Evolutionary conservation across 768 basidiomycete species (phyloP).

Genomic region (Termitomyces sp.): DNA sequence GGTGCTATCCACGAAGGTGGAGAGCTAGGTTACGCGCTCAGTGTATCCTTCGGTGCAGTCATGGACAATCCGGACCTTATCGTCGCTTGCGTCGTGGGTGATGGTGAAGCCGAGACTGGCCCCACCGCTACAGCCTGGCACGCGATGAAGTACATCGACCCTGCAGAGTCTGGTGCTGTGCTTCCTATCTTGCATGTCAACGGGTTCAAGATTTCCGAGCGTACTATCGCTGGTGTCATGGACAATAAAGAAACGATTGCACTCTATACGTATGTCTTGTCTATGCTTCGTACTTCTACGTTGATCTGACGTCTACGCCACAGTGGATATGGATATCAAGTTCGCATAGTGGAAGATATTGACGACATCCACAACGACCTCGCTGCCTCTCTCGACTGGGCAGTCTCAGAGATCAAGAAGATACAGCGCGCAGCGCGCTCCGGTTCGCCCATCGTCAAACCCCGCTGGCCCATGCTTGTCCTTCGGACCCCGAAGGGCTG

Average conservation of each 20-base stretch:
- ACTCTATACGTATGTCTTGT: conserved; percentile 57
- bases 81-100: conserved; percentile 77
- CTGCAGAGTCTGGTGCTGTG: conserved; percentile 83
- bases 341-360: conserved; percentile 70
- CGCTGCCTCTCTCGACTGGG: conserved; percentile 81
- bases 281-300: background rate
- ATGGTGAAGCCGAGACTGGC: conserved; percentile 82
- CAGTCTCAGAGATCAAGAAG: conserved; percentile 59
- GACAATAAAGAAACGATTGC: conserved; percentile 77
- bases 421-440: conserved; percentile 78
- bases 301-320: background rate
- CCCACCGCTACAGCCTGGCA: conserved; percentile 83
- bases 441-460: conserved; percentile 76
- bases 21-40: conserved; percentile 85
- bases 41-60: conserved; percentile 80
- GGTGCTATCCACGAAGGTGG: conserved; percentile 91
- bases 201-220: conserved; percentile 87
- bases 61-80: conserved; percentile 91
- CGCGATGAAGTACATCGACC: conserved; percentile 86
- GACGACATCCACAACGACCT: conserved; percentile 69
- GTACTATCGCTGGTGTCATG: conserved; percentile 88
- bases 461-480: conserved; percentile 87
- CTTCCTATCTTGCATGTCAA: conserved; percentile 88
- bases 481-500: conserved; percentile 84
- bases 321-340: conserved; percentile 86